Evolutionary conservation across 345 rosid genomes (phyloP), one percentile per base, ranked within the genome.

Genomic region (Arabis alpina): DNA sequence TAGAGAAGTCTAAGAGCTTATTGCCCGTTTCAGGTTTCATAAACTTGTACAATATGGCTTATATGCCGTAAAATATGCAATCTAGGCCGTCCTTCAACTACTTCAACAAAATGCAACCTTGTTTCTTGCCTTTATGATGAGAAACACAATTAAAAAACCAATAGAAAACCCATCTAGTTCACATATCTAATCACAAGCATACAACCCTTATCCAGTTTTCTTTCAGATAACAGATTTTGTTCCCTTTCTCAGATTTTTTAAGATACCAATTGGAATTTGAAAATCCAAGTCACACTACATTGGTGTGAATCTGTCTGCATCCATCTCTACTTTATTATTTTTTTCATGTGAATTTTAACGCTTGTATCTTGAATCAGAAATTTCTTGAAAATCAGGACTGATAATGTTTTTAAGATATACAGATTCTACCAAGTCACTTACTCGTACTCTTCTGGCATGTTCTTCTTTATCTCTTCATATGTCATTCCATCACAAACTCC

Each of bases 401-500:
- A 4, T 49, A 41, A 30, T 1, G 3, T 25, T 39, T 51, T 42
- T 60, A 5, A 52, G 25, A 43, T 37, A 44, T 6, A 62, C 37
- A 49, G 61, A 58, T 52, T 53, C n/a, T 24, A 54, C 37, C 3
- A 68, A 54, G 52, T 70, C 54, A 73, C 96, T 70, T 86, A 92
- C 99, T 83, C 92, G n/a, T 86, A 95, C 61, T 95, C 99, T 81
- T 95, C 99, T 2, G 91, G 97, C 99, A 90, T 90, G 73, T 88
- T 90, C 77, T 75, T 88, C 82, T 87, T 92, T 66, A 90, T 86
- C 64, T 92, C 99, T 72, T 95, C 98, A 61, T 95, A 95, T 23
- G 90, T 92, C 99, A 95, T 95, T 72, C 97, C 99, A 85, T 95
- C 99, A 64, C 99, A 95, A 10, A 88, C 96, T 81, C 99, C 99